A percentile compares a stretch with the other conserved stretches of the same genome.
These are phyloP conservation scores for Solanum megistacrolobum DNA, from an alignment of 257 asterid species.

Conservation along the genomic window DNA sequence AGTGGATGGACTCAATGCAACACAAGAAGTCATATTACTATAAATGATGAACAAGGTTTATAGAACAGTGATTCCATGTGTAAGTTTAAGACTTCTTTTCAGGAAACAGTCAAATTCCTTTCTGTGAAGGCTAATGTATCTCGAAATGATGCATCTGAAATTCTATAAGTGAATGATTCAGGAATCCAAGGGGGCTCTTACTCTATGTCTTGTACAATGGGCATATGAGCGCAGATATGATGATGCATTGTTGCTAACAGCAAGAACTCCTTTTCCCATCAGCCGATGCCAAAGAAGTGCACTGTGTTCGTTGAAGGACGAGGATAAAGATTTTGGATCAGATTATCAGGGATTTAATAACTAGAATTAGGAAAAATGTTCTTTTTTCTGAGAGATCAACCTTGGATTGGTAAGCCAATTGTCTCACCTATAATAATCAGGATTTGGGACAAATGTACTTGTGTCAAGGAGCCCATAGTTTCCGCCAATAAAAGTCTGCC, in stretches of 20 bases:
- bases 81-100: not conserved
- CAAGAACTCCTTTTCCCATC: slow-evolving; percentile 85
- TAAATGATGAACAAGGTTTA: not conserved
- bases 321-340: not conserved
- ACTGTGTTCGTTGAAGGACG: slow-evolving; percentile 26
- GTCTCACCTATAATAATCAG: slow-evolving; percentile 86
- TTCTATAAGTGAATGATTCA: not conserved
- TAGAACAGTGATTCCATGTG: not conserved
- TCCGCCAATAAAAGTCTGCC: slow-evolving; percentile 85
- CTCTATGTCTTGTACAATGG: slow-evolving; percentile 75
- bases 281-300: slow-evolving; percentile 91
- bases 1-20: not conserved
- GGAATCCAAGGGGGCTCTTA: slow-evolving; percentile 17
- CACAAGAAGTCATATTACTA: not conserved
- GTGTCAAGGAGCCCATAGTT: slow-evolving; percentile 76
- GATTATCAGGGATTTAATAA: slow-evolving; percentile 24
- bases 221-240: slow-evolving; percentile 69
- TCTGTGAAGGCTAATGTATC: not conserved
- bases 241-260: slow-evolving; percentile 36
- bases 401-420: slow-evolving; percentile 1
- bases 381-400: slow-evolving; percentile 21
- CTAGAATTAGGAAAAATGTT: slow-evolving; percentile 80
- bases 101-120: not conserved
- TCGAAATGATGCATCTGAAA: not conserved
- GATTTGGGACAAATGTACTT: slow-evolving; percentile 66